A percentile compares a stretch with the other conserved stretches of the same genome.
Conservation (phyloP, 2,329 filamentous ascomycete genomes). For the Alternaria atra region DNA sequence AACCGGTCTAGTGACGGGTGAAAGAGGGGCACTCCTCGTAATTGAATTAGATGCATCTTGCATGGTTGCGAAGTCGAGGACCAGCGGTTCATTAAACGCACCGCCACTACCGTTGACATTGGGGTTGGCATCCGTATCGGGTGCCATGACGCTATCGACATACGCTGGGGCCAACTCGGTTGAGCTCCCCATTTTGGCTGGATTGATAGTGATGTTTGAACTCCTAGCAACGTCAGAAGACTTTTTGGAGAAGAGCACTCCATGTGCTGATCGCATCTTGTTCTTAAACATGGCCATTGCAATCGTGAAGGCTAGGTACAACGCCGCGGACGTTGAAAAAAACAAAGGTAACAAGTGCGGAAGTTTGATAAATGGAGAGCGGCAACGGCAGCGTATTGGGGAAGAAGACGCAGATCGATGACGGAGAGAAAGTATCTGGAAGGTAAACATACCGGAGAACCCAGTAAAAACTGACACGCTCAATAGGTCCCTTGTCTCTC, state of each 20-base stretch:
- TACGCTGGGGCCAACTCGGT: constrained; percentile 30
- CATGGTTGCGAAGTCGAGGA: constrained; percentile 41
- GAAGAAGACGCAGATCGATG: constrained; percentile 25
- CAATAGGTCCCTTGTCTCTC: constrained; percentile 8
- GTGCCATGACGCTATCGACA: constrained; percentile 42
- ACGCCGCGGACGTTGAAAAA: neutral
- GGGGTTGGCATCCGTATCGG: constrained; percentile 25
- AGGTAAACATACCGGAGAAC: constrained; percentile 31
- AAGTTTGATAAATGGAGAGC: constrained; percentile 4
- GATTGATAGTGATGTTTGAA: constrained; percentile 32
- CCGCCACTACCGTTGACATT: constrained; percentile 26
- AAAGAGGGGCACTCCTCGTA: constrained; percentile 30
- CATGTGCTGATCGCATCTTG: constrained; percentile 44
- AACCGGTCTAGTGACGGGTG: constrained; percentile 21
- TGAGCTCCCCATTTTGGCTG: constrained; percentile 37
- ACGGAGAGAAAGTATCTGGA: constrained; percentile 26
- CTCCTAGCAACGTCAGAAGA: constrained; percentile 30
- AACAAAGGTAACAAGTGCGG: constrained; percentile 4
- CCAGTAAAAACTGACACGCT: constrained; percentile 15
- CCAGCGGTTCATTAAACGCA: constrained; percentile 42
- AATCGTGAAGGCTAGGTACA: neutral
- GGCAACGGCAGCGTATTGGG: constrained; percentile 12
- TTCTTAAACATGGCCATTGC: constrained; percentile 41
- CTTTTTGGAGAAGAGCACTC: constrained; percentile 35
- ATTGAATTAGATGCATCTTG: constrained; percentile 31